phyloP scores from a whole-genome alignment of 2,329 filamentous ascomycete species.

The Dissoconium aciculare region DNA sequence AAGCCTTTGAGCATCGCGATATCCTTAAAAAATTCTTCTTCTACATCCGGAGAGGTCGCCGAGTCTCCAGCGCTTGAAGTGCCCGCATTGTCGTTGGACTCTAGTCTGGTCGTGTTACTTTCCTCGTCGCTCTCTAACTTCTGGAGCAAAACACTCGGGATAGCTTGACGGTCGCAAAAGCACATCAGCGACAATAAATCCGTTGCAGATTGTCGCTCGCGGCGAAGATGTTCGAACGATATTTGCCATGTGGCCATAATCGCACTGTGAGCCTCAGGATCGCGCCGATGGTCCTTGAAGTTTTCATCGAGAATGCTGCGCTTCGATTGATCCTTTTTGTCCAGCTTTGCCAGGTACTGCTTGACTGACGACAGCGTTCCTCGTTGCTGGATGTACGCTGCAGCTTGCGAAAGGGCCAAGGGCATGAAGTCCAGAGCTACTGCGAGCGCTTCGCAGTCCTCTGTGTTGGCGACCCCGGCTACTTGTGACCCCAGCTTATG shows the following conservation, averaged over 20 bases:
- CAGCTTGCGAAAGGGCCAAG: constrained; percentile 23
- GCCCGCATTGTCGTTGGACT: background rate
- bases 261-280: constrained; percentile 9
- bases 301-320: constrained; percentile 7
- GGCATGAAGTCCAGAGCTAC: constrained; percentile 21
- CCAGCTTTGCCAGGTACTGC: constrained; percentile 28
- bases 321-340: constrained; percentile 20
- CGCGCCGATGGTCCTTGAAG: constrained; percentile 2
- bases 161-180: constrained; percentile 27
- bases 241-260: constrained; percentile 15
- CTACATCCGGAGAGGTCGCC: constrained; percentile 2
- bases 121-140: background rate
- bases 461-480: no score
- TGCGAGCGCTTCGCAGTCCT: constrained; percentile 6
- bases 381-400: constrained; percentile 14
- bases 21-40: constrained; percentile 14
- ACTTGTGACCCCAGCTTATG: constrained; percentile 15
- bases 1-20: constrained; percentile 24
- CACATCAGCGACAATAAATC: constrained; percentile 34
- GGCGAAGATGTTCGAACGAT: constrained; percentile 13
- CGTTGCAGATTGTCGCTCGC: constrained; percentile 21
- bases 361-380: constrained; percentile 16
- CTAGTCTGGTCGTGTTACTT: background rate
- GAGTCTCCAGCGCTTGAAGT: constrained; percentile 3
- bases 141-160: constrained; percentile 6